Evolutionary conservation across 2,329 filamentous ascomycete species (phyloP).

Genomic region (Botrytis medusae): DNA sequence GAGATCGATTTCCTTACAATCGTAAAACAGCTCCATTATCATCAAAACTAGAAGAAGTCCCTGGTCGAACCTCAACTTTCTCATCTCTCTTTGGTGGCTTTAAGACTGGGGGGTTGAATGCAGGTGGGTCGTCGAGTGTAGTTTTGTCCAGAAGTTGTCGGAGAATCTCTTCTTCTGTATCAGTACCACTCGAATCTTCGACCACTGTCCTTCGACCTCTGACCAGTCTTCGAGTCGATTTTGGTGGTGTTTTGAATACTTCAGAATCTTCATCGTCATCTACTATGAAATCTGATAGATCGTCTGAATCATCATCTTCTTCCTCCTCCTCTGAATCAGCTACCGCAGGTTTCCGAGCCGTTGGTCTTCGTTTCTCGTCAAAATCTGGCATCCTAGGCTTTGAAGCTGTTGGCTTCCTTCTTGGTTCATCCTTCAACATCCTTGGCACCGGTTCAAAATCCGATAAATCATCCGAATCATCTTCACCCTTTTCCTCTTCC

Average conservation of each 20-base stretch:
- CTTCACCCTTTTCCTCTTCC: conserved; percentile 3
- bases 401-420: neutral
- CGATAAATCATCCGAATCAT: conserved; percentile 30
- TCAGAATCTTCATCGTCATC: conserved; percentile 33
- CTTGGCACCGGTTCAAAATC: conserved; percentile 30
- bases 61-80: conserved; percentile 15
- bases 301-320: conserved; percentile 27
- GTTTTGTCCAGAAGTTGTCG: conserved; percentile 15
- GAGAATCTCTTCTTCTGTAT: conserved; percentile 18
- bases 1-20: conserved; percentile 3
- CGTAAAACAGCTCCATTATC: conserved; percentile 16
- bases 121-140: conserved; percentile 18
- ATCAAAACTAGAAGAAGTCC: conserved; percentile 19
- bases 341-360: neutral
- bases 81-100: conserved; percentile 18
- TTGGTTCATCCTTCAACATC: conserved; percentile 3
- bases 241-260: conserved; percentile 30
- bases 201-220: conserved; percentile 26
- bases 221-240: conserved; percentile 33
- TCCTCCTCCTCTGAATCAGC: conserved; percentile 9
- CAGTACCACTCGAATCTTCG: conserved; percentile 26
- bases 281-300: conserved; percentile 39
- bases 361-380: neutral
- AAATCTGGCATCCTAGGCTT: neutral
- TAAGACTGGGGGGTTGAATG: conserved; percentile 19